Evolutionary conservation across 768 basidiomycete species (phyloP).

Genomic region (Tephrocybe sp.): DNA sequence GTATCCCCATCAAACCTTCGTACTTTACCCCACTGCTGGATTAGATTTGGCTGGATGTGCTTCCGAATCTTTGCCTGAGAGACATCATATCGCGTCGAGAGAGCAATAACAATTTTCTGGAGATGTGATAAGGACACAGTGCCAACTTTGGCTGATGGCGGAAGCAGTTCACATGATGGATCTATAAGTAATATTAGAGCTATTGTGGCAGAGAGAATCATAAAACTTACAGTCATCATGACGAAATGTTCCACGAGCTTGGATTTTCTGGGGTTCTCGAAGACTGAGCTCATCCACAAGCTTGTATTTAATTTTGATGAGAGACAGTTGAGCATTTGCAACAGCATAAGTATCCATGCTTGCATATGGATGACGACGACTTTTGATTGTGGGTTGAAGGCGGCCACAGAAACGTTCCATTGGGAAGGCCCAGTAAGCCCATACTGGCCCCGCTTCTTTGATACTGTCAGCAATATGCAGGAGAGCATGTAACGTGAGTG

Average conservation of each 20-base stretch:
- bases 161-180: too few relatives aligned
- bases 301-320: constrained; percentile 16
- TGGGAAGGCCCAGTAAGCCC: constrained; percentile 38
- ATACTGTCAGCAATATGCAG: constrained; percentile 34
- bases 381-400: constrained; percentile 27
- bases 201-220: too few relatives aligned
- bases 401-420: constrained; percentile 38
- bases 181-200: too few relatives aligned
- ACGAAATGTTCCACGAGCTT: too few relatives aligned
- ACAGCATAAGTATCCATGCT: constrained; percentile 11
- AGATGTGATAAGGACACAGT: too few relatives aligned
- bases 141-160: too few relatives aligned
- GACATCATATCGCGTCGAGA: too few relatives aligned
- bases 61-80: constrained; percentile 4
- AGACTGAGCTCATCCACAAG: constrained; percentile 4
- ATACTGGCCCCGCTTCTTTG: constrained; percentile 30
- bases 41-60: constrained; percentile 8
- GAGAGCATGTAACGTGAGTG: constrained; percentile 30
- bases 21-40: constrained; percentile 30
- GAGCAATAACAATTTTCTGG: too few relatives aligned
- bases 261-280: too few relatives aligned
- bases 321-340: constrained; percentile 16
- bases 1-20: constrained; percentile 29
- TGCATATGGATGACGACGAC: constrained; percentile 21
- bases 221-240: too few relatives aligned